Evolutionary conservation across 2,329 filamentous ascomycete species (phyloP), one percentile per base, ranked within the genome.

Genomic region (Monilinia fructicola): DNA sequence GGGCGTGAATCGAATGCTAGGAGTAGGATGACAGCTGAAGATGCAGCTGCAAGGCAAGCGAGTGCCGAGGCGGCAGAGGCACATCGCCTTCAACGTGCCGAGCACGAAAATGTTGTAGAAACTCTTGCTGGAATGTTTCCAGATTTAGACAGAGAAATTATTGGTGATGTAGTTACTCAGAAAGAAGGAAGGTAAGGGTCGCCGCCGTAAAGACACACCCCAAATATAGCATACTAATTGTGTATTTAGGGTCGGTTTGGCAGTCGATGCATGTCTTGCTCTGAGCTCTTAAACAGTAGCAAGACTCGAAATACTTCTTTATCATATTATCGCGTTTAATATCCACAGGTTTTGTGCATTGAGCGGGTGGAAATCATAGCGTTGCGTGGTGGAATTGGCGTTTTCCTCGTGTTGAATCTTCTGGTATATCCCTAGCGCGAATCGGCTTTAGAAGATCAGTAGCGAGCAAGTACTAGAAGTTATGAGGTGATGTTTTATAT

Each of bases 81-180:
- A 10, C 87, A 93, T 71, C 84, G 90, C 21, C 87, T 98, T 68
- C 88, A 95, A 72, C 84, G 88, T 46, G 89, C 90, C 65, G 95
- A 99, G 81, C 93, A 98, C 78, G 83, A 87, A 64, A 94, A 93
- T 73, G 88, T 99, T 10, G 94, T 98, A 3, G 95, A 98, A 79
- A 98, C 95, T 46, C 80, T 99, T 67, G 89, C 92, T 58, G 90
- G 92, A 73, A 99, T 99, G 95, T 99, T 99, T 77, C 95, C 95
- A 0, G 93, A 96, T 75, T 81, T 99, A 61, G 95, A 99, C 77
- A 87, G 88, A 74, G 96, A 99, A 59, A 85, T 99, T 48, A 98
- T 99, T 76, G 93, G 93, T 74, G 95, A 99, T 79, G 95, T 99
- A 52, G 95, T 99, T 35, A 88, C 94, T 77, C 87, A 96, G 81